phyloP scores from a whole-genome alignment of 495 filamentous ascomycete species.

The Massariosphaeria phaeospora region DNA sequence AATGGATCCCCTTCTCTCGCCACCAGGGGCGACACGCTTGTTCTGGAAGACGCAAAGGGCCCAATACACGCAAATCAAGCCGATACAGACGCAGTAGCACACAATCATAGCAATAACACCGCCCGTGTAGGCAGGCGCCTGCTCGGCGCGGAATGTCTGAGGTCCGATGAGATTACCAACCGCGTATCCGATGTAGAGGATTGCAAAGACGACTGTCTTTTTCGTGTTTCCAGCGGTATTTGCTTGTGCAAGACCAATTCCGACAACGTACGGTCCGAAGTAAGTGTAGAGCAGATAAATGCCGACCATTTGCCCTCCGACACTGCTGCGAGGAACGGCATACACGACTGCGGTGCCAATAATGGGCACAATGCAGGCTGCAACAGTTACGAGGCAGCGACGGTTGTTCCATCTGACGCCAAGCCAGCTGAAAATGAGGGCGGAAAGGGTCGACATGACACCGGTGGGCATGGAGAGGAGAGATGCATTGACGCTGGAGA shows the following conservation, averaged over 20 bases:
- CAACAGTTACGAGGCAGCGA: neutral
- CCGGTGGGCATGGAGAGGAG: neutral
- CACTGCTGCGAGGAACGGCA: neutral
- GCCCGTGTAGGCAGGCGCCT: neutral
- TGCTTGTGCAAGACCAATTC: neutral
- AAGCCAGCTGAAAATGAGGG: neutral
- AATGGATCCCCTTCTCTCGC: neutral
- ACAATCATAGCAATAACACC: neutral
- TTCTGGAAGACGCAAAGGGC: neutral
- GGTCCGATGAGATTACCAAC: conserved; percentile 2
- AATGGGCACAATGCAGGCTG: neutral
- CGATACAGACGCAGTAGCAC: neutral
- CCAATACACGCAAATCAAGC: neutral
- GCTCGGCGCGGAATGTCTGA: neutral
- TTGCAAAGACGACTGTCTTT: neutral
- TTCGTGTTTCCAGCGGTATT: neutral
- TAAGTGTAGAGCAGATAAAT: neutral
- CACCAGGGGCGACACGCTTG: neutral
- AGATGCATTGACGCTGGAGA: neutral
- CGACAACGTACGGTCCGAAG: neutral
- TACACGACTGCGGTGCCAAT: neutral
- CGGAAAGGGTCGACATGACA: neutral
- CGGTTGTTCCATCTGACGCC: neutral
- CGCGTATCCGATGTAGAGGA: neutral
- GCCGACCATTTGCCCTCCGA: neutral